A percentile compares a stretch with the other conserved stretches of the same genome.
phyloP scores from a whole-genome alignment of 768 basidiomycete species.

The Lenzites betulinus region DNA sequence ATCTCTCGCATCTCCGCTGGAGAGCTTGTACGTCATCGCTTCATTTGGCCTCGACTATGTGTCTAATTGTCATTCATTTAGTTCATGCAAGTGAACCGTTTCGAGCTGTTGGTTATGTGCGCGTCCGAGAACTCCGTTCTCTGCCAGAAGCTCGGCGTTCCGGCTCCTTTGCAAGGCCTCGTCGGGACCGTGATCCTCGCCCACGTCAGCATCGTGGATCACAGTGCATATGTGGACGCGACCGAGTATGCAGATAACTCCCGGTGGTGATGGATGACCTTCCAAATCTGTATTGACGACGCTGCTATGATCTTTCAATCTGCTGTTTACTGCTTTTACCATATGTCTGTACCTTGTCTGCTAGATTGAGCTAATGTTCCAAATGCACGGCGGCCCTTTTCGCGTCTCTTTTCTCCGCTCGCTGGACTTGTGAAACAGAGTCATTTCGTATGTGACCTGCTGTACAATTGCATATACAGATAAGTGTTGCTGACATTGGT shows the following conservation, averaged over 20 bases:
- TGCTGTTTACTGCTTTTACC: background rate
- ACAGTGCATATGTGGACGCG: conserved; percentile 59
- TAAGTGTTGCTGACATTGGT: background rate
- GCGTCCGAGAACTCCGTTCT: conserved; percentile 51
- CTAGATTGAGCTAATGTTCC: background rate
- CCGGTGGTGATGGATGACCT: conserved; percentile 19
- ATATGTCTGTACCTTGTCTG: background rate
- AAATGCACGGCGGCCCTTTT: background rate
- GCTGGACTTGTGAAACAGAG: background rate
- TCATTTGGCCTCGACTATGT: conserved; percentile 14
- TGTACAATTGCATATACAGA: background rate
- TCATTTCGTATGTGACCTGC: background rate
- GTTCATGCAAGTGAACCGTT: conserved; percentile 59
- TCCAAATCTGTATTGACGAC: background rate
- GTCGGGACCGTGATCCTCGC: conserved; percentile 51
- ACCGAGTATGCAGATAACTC: conserved; percentile 34
- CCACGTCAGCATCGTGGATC: conserved; percentile 59
- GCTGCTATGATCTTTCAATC: background rate
- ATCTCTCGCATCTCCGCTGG: conserved; percentile 49
- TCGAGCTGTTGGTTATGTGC: conserved; percentile 58
- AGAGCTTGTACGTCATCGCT: conserved; percentile 46
- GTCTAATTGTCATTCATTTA: conserved; percentile 26
- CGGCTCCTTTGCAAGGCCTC: conserved; percentile 45
- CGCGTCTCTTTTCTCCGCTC: background rate
- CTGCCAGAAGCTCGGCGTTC: conserved; percentile 52